Percentiles rank a stretch among this genome's conserved stretches.
These are phyloP conservation scores for Halophytophthora batemanensis DNA, from an alignment of 352 stramenopile species.

Conservation along the genomic window DNA sequence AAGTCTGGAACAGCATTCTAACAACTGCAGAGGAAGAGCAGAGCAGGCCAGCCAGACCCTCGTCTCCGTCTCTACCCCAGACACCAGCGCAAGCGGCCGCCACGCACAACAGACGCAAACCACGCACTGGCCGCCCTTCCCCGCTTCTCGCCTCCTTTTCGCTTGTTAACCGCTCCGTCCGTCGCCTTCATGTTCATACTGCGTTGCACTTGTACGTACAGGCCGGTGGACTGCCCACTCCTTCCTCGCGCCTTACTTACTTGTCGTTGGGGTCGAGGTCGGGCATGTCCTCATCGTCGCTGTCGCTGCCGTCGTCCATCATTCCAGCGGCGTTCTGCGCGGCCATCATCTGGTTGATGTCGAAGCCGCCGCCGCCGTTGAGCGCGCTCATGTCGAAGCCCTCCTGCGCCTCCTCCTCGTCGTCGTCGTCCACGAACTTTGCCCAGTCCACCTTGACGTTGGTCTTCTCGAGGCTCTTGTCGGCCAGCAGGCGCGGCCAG, in stretches of 20 bases:
- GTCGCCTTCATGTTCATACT: too few relatives aligned
- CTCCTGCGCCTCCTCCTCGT: slow-evolving; percentile 83
- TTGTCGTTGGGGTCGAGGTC: slow-evolving; percentile 73
- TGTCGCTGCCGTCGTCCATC: slow-evolving; percentile 64
- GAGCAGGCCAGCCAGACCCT: too few relatives aligned
- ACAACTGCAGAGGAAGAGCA: too few relatives aligned
- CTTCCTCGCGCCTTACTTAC: slow-evolving; percentile 20
- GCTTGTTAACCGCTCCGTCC: not conserved
- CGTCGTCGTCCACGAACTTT: slow-evolving; percentile 97
- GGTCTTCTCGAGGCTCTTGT: slow-evolving; percentile 97
- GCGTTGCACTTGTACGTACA: too few relatives aligned
- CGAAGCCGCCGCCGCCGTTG: slow-evolving; percentile 88
- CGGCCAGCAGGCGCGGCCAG: slow-evolving; percentile 94
- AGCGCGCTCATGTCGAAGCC: slow-evolving; percentile 88
- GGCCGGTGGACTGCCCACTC: too few relatives aligned
- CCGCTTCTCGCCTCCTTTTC: slow-evolving; percentile 1
- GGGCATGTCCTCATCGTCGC: slow-evolving; percentile 82
- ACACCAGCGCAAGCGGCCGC: slow-evolving; percentile 7
- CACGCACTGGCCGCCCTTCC: not conserved
- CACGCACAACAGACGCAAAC: not conserved
- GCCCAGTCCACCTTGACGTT: slow-evolving; percentile 96
- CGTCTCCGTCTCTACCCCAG: not conserved
- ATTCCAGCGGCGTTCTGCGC: slow-evolving; percentile 75
- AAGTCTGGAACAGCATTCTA: too few relatives aligned
- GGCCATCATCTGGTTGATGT: slow-evolving; percentile 94